phyloP scores from a whole-genome alignment of 2,329 filamentous ascomycete genomes.

The Camptophora hylomeconis region DNA sequence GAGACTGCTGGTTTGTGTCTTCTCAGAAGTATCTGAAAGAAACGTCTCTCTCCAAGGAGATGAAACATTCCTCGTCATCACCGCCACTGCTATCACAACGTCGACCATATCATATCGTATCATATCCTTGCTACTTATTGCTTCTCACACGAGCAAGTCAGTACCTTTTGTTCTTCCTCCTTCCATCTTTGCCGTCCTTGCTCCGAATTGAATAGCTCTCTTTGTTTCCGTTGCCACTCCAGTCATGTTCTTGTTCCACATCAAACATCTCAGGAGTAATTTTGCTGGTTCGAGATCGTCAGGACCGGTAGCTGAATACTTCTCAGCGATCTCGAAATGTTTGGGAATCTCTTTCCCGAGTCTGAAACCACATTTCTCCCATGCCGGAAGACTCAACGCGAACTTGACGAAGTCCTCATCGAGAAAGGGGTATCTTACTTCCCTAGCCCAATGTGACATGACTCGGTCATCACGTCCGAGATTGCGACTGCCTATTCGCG shows the following conservation, averaged over 20 bases:
- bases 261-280: constrained; percentile 63
- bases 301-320: constrained; percentile 1
- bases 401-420: constrained; percentile 78
- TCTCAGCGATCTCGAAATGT: constrained; percentile 8
- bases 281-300: constrained; percentile 61
- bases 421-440: constrained; percentile 80
- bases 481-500: constrained; percentile 81
- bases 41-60: background rate
- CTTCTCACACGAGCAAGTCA: constrained; percentile 23
- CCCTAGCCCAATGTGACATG: constrained; percentile 77
- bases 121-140: constrained; percentile 1
- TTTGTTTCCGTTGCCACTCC: constrained; percentile 78
- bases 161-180: constrained; percentile 53
- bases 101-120: background rate
- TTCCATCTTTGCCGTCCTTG: constrained; percentile 74
- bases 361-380: constrained; percentile 83
- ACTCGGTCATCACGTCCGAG: constrained; percentile 86
- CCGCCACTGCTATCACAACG: constrained; percentile 6
- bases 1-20: constrained; percentile 22
- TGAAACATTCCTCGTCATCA: constrained; percentile 14
- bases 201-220: constrained; percentile 75
- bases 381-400: constrained; percentile 61
- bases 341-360: constrained; percentile 9
- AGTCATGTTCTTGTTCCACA: constrained; percentile 58
- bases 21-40: constrained; percentile 62